phyloP scores from a whole-genome alignment of 495 filamentous ascomycete genomes.

The Penicillium parvum region DNA sequence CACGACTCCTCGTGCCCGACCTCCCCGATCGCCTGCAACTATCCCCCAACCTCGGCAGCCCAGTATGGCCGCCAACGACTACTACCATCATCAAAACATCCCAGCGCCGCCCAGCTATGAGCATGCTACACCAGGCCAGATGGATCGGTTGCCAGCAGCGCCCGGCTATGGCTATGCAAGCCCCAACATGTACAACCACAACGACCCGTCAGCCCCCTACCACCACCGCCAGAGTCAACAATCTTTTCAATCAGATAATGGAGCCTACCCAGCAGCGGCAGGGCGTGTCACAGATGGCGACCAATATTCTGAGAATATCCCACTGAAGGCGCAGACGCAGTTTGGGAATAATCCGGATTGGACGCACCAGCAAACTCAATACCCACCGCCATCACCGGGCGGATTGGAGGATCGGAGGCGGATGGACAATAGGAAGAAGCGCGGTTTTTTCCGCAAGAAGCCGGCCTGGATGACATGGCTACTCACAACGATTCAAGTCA shows the following conservation, averaged over 20 bases:
- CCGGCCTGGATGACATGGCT: constrained; percentile 81
- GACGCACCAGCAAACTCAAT: constrained; percentile 43
- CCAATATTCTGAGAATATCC: constrained; percentile 51
- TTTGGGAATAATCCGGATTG: constrained; percentile 32
- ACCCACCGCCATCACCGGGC: constrained; percentile 35
- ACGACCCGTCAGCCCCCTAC: constrained; percentile 30
- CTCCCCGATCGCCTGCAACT: neutral
- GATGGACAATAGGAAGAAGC: constrained; percentile 27
- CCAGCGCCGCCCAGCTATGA: constrained; percentile 43
- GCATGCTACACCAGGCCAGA: constrained; percentile 16
- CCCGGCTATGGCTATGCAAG: constrained; percentile 28
- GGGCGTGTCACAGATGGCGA: constrained; percentile 35
- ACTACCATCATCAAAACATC: constrained; percentile 59
- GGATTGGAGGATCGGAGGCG: constrained; percentile 13
- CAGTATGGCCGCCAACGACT: constrained; percentile 80
- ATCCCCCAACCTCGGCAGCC: constrained; percentile 11
- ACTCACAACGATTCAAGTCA: constrained; percentile 70
- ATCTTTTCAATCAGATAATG: constrained; percentile 36
- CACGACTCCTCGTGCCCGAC: constrained; percentile 1
- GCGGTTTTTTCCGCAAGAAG: constrained; percentile 53
- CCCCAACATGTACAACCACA: constrained; percentile 24
- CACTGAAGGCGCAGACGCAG: constrained; percentile 37
- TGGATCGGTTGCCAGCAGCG: constrained; percentile 22
- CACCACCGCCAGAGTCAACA: constrained; percentile 39
- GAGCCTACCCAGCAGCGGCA: constrained; percentile 28